Percentiles rank a stretch among this genome's conserved stretches.
Evolutionary conservation across 2,329 filamentous ascomycete genomes (phyloP).

Genomic region (Botrytis tulipae): DNA sequence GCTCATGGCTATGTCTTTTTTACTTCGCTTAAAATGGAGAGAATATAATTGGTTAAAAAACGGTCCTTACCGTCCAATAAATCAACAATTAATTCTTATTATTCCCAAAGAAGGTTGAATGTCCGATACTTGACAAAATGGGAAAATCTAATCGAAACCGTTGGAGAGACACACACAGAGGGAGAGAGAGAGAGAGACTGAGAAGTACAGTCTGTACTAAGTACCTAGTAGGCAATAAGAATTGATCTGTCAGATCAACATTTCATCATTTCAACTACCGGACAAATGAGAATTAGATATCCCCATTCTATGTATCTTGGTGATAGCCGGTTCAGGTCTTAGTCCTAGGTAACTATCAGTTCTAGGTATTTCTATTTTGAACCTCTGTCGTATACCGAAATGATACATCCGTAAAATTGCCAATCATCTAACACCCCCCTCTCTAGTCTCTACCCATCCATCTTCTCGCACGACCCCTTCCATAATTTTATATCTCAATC

Average conservation of each 20-base stretch:
- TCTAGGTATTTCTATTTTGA: background rate
- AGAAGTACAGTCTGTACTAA: background rate
- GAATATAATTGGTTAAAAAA: background rate
- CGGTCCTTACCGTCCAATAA: background rate
- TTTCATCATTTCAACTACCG: constrained; percentile 8
- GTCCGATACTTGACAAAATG: background rate
- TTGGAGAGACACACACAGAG: background rate
- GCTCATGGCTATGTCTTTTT: background rate
- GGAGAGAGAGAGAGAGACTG: background rate
- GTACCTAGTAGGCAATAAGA: background rate
- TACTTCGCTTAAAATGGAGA: background rate
- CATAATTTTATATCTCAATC: background rate
- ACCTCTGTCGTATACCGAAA: background rate
- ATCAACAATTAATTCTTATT: background rate
- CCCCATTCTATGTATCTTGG: background rate
- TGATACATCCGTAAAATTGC: constrained; percentile 1
- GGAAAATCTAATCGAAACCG: background rate
- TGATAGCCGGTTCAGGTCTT: background rate
- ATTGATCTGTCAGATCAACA: background rate
- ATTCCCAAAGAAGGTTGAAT: constrained; percentile 1
- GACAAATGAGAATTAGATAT: constrained; percentile 2
- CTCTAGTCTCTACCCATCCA: background rate
- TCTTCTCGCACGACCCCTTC: background rate
- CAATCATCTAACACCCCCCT: background rate
- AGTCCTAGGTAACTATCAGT: background rate